phyloP scores from a whole-genome alignment of 2,329 filamentous ascomycete species.

The Alternaria brassicae region DNA sequence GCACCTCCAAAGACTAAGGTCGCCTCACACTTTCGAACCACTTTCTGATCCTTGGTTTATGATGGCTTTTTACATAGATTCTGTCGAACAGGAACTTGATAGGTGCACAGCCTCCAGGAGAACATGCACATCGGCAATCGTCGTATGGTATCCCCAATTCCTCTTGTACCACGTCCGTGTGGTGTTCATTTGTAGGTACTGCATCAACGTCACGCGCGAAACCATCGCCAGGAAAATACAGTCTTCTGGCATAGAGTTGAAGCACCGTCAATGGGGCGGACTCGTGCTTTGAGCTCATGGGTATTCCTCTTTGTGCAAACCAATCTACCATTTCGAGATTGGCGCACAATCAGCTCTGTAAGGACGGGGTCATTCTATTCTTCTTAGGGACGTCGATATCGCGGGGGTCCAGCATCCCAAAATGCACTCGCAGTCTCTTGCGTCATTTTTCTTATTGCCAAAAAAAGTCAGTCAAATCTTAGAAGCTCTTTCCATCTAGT shows the following conservation, averaged over 20 bases:
- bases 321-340: background rate
- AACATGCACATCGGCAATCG: background rate
- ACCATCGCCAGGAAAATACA: background rate
- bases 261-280: background rate
- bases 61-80: too few species aligned
- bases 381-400: background rate
- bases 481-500: background rate
- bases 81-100: background rate
- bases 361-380: background rate
- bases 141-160: background rate
- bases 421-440: background rate
- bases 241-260: background rate
- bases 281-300: background rate
- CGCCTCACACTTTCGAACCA: background rate
- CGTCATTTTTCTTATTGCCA: too few species aligned
- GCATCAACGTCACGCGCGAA: background rate
- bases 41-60: background rate
- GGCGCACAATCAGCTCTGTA: background rate
- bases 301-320: background rate
- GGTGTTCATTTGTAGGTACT: too few species aligned
- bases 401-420: background rate
- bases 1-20: background rate
- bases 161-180: background rate
- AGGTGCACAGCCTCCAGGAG: background rate
- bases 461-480: background rate